Conservation (phyloP, 768 basidiomycete genomes). For the Pseudohyphozyma bogoriensis region DNA sequence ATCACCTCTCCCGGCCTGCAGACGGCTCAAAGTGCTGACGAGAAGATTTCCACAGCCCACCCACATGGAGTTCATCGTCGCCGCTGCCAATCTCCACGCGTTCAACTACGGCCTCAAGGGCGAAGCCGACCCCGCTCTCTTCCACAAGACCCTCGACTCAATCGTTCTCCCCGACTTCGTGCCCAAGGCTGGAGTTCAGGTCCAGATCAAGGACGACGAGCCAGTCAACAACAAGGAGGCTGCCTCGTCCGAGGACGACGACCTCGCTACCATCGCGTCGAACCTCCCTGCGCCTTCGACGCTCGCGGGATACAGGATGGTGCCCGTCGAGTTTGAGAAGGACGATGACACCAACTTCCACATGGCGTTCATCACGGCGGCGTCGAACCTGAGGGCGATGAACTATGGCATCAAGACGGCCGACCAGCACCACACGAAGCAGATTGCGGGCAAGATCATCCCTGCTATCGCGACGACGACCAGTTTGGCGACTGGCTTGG, state of each 20-base stretch:
- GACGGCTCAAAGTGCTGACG: not conserved
- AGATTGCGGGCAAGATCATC: constrained; percentile 97
- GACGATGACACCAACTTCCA: constrained; percentile 97
- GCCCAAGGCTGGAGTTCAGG: constrained; percentile 82
- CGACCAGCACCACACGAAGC: constrained; percentile 86
- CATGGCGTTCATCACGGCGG: constrained; percentile 97
- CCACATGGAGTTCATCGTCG: constrained; percentile 78
- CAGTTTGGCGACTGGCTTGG: constrained; percentile 84
- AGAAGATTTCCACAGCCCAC: constrained; percentile 50
- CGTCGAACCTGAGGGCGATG: constrained; percentile 83
- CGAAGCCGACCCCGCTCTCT: constrained; percentile 62
- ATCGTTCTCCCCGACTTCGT: constrained; percentile 83
- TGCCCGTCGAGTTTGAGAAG: constrained; percentile 95
- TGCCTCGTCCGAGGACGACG: constrained; percentile 47
- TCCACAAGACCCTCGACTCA: constrained; percentile 72
- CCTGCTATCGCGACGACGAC: constrained; percentile 99
- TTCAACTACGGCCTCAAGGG: constrained; percentile 96
- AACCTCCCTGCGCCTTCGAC: constrained; percentile 80
- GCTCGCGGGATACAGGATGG: constrained; percentile 89
- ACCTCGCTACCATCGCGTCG: constrained; percentile 48
- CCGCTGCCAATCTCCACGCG: constrained; percentile 91
- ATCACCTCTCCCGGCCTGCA: not conserved
- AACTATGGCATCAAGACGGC: constrained; percentile 85
- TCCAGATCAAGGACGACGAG: constrained; percentile 91
- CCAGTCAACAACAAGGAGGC: constrained; percentile 47